phyloP scores from a whole-genome alignment of 495 filamentous ascomycete genomes.

The Amniculicola lignicola region DNA sequence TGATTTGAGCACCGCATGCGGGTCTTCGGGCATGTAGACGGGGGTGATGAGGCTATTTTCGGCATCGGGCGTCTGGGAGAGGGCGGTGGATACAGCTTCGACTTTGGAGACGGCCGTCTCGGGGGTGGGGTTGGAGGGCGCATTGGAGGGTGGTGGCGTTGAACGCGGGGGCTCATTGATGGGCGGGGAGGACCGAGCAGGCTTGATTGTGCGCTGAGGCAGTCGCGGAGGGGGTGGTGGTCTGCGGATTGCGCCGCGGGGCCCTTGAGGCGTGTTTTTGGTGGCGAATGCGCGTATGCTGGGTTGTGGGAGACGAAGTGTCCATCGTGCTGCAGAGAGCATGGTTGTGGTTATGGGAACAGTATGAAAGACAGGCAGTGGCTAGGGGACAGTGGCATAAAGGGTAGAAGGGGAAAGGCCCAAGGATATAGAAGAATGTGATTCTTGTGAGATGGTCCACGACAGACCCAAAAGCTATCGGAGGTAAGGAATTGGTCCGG shows the following conservation, averaged over 20 bases:
- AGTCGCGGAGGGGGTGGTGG: neutral
- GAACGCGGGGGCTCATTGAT: neutral
- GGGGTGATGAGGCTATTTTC: conserved; percentile 38
- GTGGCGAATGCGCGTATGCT: neutral
- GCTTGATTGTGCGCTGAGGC: neutral
- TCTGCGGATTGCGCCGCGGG: conserved; percentile 1
- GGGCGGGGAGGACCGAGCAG: neutral
- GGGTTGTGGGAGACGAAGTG: neutral
- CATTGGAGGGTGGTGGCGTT: neutral
- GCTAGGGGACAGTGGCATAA: no score
- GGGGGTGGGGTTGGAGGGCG: neutral
- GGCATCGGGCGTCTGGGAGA: conserved; percentile 17
- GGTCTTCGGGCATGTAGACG: conserved; percentile 61
- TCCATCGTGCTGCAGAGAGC: neutral
- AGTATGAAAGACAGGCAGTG: no score
- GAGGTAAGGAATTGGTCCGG: no score
- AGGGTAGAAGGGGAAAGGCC: no score
- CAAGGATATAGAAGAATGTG: no score
- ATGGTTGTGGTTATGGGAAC: no score
- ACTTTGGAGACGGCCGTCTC: conserved; percentile 10
- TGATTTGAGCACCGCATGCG: conserved; percentile 58
- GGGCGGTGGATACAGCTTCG: conserved; percentile 30
- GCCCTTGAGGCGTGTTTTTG: neutral
- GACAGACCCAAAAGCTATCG: no score
- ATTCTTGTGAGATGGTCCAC: no score